phyloP scores from a whole-genome alignment of 2,329 filamentous ascomycete genomes.

The Diaporthe citrichinensis region DNA sequence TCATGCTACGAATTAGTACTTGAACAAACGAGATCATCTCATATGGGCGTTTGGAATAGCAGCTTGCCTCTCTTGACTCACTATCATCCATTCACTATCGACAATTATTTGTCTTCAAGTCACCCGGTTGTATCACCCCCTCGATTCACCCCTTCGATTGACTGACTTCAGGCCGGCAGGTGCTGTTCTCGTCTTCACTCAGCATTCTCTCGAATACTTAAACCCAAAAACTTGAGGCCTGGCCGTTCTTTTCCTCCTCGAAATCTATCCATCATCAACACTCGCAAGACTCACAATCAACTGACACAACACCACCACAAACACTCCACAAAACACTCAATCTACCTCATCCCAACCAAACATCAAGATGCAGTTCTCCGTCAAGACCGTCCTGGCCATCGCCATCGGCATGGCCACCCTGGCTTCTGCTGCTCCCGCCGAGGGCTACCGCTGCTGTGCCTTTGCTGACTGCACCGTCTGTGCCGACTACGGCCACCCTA shows the following conservation, averaged over 20 bases:
- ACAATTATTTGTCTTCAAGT: neutral
- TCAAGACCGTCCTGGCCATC: slow-evolving; percentile 7
- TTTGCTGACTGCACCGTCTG: neutral
- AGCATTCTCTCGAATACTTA: neutral
- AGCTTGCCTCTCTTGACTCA: neutral
- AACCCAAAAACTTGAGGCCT: neutral
- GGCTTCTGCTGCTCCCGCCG: neutral
- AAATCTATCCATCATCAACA: neutral
- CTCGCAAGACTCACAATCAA: neutral
- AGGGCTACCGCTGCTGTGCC: neutral
- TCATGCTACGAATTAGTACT: neutral
- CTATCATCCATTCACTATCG: neutral
- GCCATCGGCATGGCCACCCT: slow-evolving; percentile 15
- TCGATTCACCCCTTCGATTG: neutral
- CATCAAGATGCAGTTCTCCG: slow-evolving; percentile 1
- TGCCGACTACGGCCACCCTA: neutral
- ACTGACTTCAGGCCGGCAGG: neutral
- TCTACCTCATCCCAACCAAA: neutral
- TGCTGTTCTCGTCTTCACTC: neutral
- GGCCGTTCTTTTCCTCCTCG: no score
- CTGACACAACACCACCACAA: neutral
- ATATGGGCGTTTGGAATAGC: neutral
- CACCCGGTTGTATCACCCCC: neutral
- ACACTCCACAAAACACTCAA: neutral
- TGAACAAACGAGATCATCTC: neutral